Evolutionary conservation across 805 yeast genomes (phyloP), one percentile per base, ranked within the genome.

Genomic region (Yarrowia sp.): DNA sequence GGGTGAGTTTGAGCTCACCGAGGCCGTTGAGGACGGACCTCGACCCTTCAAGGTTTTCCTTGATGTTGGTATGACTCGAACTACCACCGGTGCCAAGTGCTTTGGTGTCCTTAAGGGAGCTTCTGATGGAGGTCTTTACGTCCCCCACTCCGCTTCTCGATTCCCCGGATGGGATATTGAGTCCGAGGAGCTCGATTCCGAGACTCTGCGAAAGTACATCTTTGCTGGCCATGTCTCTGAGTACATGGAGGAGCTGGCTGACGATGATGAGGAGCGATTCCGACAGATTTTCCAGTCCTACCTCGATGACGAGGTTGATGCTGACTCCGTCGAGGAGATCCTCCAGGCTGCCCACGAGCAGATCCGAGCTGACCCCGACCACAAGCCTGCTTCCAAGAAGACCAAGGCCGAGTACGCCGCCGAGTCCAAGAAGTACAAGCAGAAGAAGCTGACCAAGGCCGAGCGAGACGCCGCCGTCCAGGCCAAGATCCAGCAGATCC

Each of bases 101-200:
- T 95, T 95, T 78, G 99, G 98, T 90, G 98, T 95, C 79, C 85
- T 95, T 78, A 95, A 95, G 89, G 99, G 99, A 89, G 99, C 99
- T 78, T 93, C 98, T 71, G 99, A 95, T 81, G 99, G 99, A 90
- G 99, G 99, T 77, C 85, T 95, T 77, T 91, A 89, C 92, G 85
- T 95, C 79, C 99, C 99, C 74, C 99, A 95, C 92, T 91, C 96
- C 75, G 90, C 96, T 79, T 92, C 92, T 87, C 92, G 99, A 89
- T 95, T 92, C 97, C 99, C 99, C 83, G 99, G 99, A 85, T 95
- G 93, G 96, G 99, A 95, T 82, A 90, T 93, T 77, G 99, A 95
- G 86, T 78, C 88, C 76, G 97, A 95, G 85, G 99, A 95, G 85
- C 87, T 95, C 76, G 99, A 95, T 79, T 91, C 97, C 76, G 99